Evolutionary conservation across 768 basidiomycete species (phyloP), one percentile per base, ranked within the genome.

Genomic region (Leucocoprinus leucothites): DNA sequence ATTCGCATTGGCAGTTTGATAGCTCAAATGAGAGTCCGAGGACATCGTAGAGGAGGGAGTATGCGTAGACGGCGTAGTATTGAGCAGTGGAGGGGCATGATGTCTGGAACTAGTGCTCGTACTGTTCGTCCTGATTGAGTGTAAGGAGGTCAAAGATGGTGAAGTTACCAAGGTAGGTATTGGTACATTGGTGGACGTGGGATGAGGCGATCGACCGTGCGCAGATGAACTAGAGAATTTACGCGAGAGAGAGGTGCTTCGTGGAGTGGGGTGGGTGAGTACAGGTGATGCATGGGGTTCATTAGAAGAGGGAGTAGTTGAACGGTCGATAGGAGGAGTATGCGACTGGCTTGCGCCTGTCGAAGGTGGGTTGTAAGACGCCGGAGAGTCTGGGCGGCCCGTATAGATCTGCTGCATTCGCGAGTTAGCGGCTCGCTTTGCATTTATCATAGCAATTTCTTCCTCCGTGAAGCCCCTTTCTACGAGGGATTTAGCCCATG

Each of bases 391-490:
- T 11, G 76, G 74, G 18, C 73, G 68, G 34, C 69, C 68, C 51
- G 58, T 65, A 58, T 69, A 72, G 14, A 75, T 57, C 56, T 71
- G 68, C 18, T 68, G 68, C 21, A 71, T 61, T 3, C 70, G 71
- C 22, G 68, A 53, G 24, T 70, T 67, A 9, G 64, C 65, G n/a
- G 64, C 61, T n/a, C 74, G 71, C 5, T 73, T 68, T 18, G 72
- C 69, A 38, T 82, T 79, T 13, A 89, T 82, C 4, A 75, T 76
- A 0, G 77, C 74, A 31, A 91, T 89, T 67, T 89, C 87, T 3
- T 85, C 84, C n/a, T 85, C 78, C 3, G 77, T 72, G 60, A 87
- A 87, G 0, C 88, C 88, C 7, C 80, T 81, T 19, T 79, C 73
- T 0, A 76, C 71, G 9, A 91, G 74, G 3, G 82, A 81, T 5